Percentiles rank a stretch among this genome's conserved stretches.
phyloP scores from a whole-genome alignment of 306 rosid species.

The Abrus precatorius region DNA sequence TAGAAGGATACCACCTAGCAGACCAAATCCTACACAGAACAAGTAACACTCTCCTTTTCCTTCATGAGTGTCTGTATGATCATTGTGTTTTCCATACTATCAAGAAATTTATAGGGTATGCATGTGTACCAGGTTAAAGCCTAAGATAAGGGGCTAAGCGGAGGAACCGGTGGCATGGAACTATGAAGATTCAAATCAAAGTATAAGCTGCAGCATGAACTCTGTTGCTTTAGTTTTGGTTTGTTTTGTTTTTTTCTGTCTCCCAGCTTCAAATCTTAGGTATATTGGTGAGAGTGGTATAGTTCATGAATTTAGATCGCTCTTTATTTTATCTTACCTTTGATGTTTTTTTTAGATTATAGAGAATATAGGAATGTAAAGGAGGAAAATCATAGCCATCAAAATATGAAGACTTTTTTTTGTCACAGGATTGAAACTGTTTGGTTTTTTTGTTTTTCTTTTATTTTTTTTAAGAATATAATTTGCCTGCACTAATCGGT shows the following conservation, averaged over 20 bases:
- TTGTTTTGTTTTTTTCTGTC: background rate
- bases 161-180: slow-evolving; percentile 33
- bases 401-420: slow-evolving; percentile 25
- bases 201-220: slow-evolving; percentile 34
- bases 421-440: background rate
- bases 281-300: slow-evolving; percentile 30
- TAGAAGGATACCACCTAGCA: slow-evolving; percentile 75
- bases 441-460: background rate
- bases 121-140: slow-evolving; percentile 62
- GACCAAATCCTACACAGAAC: slow-evolving; percentile 89
- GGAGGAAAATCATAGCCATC: slow-evolving; percentile 21
- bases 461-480: background rate
- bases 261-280: slow-evolving; percentile 28
- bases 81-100: slow-evolving; percentile 41
- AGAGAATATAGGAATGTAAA: slow-evolving; percentile 55
- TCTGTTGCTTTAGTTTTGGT: slow-evolving; percentile 35
- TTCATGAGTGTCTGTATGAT: slow-evolving; percentile 34
- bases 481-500: background rate
- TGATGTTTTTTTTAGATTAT: slow-evolving; percentile 42
- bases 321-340: slow-evolving; percentile 24
- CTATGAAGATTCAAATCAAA: slow-evolving; percentile 41
- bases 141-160: slow-evolving; percentile 55
- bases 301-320: slow-evolving; percentile 38
- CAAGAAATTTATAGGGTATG: slow-evolving; percentile 37
- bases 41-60: slow-evolving; percentile 56